Evolutionary conservation across 2,329 filamentous ascomycete genomes (phyloP), one percentile per base, ranked within the genome.

Genomic region (Ascochyta rabiei): DNA sequence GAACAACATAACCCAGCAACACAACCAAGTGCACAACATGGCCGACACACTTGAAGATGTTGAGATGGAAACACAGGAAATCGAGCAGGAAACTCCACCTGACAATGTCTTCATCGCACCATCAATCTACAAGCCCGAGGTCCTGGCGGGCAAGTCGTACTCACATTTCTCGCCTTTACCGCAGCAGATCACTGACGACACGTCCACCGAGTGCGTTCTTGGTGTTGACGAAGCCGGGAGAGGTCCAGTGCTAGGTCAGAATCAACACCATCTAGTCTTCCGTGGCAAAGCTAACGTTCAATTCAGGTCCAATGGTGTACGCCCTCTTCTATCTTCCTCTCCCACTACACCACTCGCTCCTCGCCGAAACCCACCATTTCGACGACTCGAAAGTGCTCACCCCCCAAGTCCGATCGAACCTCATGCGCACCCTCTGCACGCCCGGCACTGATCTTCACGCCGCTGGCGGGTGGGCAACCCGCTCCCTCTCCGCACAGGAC

Each of bases 301-400:
- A 78, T 78, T 82, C 84, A 81, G 81, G 84, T 23, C 86, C 85
- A 16, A 89, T 87, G 86, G 84, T 89, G 47, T 88, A 88, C 72
- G 83, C 80, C 43, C 79, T 86, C 30, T 90, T 96, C 62, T 96
- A 96, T 46, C 75, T 90, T 2, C 82, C 86, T 0, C 80, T 86
- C 24, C 84, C 88, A 23, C 72, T 81, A 31, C 83, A 88, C 59
- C 86, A 88, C 70, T 83, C 89, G 1, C 85, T 97, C 24, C 86
- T 98, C 19, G 89, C 90, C 46, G 77, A 85, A 31, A 86, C 86
- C 4, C 89, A 96, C 79, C 89, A 88, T 79, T 97, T 97, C 77
- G 89, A 97, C 80, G 93, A 98, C 81, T 96, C 90, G 73, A 98
- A 98, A 79, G 90, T 92, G 5, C 85, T 98, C 34, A 96, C 89